phyloP scores from a whole-genome alignment of 805 yeast species.

The Lipomyces starkeyi region DNA sequence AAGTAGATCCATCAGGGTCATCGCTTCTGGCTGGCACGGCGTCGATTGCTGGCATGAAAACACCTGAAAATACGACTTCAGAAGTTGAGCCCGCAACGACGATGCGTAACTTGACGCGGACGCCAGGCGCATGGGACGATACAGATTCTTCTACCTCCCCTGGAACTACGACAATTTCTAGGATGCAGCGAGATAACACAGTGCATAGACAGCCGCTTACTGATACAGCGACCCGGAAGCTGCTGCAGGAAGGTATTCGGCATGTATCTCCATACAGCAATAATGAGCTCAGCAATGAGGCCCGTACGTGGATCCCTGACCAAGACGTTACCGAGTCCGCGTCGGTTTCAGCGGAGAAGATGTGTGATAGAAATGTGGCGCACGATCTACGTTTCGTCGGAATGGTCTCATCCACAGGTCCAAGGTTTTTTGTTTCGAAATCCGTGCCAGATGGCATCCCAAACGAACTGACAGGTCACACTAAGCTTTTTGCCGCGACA shows the following conservation, averaged over 20 bases:
- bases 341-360: conserved; percentile 23
- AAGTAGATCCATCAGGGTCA: background rate
- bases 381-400: conserved; percentile 30
- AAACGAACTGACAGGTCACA: conserved; percentile 15
- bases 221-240: conserved; percentile 23
- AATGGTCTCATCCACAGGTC: conserved; percentile 21
- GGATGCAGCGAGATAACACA: background rate
- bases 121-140: conserved; percentile 34
- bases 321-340: conserved; percentile 28
- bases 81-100: background rate
- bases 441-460: conserved; percentile 25
- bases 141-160: background rate
- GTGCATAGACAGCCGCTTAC: conserved; percentile 15
- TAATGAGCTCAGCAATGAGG: conserved; percentile 18
- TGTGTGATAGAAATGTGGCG: conserved; percentile 34
- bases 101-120: background rate
- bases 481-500: conserved; percentile 26
- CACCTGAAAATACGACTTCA: background rate
- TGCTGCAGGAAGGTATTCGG: conserved; percentile 30
- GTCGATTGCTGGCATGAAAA: background rate
- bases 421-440: conserved; percentile 24
- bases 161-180: background rate
- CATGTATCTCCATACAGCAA: conserved; percentile 27
- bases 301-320: conserved; percentile 20
- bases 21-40: conserved; percentile 2